Base-by-base conservation (phyloP, 164 flowering plant species). In the Amborella trichopoda region DNA sequence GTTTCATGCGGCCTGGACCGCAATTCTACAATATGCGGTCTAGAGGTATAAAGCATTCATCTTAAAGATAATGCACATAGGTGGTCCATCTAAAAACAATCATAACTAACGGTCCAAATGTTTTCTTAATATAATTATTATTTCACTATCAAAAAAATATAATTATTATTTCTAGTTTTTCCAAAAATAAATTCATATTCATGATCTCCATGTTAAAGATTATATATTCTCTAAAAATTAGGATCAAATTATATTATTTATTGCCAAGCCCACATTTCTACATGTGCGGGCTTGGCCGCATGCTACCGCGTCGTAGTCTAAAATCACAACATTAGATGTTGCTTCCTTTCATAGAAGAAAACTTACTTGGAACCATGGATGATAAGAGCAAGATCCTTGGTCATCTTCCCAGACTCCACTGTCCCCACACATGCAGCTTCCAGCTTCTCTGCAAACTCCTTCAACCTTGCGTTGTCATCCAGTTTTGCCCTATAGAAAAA, bases 321-420 rank as follows among this genome's bases (percentile, higher is more conserved):
- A 38, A 38, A 11, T 10, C 8, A 10, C n/a, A n/a, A 9, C 4
- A 38, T 8, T 11, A 38, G 20, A 22, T 3, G 9, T 8, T 30
- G 11, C 9, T 9, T 30, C 34, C 34, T 30, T 14, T 9, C 9
- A 30, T 30, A 39, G 30, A 16, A 61, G 68, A 23, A 26, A 23
- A 6, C 20, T 52, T 57, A 88, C 96, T 72, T 79, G 27, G 96
- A 54, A 26, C 96, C 96, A 62, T 87, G 91, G 46, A 79, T 73
- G 33, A 87, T 60, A 50, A 87, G 81, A 3, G 96, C 91, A 50
- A 87, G 88, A 76, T 87, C 96, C 67, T 87, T 87, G 55, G 96
- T 87, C 96, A 87, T 87, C 65, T 83, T 87, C 26, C 96, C 96
- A 9, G 94, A 77, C 54, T 87, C 94, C n/a, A 87, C 96, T 38